These are phyloP conservation scores for Debaryomyces nepalensis DNA, from an alignment of 1,139 yeast genomes.

Conservation along the genomic window DNA sequence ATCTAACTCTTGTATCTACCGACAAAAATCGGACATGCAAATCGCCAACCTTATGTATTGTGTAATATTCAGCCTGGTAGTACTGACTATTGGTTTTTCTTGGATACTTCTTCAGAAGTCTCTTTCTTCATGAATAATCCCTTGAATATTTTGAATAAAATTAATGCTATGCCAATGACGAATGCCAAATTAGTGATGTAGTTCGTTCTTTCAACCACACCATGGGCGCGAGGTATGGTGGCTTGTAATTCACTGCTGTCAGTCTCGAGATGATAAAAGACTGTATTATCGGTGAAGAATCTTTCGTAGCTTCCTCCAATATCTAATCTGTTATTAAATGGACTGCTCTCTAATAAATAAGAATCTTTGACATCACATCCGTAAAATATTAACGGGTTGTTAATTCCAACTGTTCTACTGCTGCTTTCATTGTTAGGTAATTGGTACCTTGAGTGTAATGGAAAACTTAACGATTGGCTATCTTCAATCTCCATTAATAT, in stretches of 20 bases:
- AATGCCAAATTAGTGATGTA: slow-evolving; percentile 1
- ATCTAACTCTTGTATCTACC: too few relatives aligned
- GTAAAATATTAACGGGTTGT: slow-evolving; percentile 35
- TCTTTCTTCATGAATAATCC: background rate
- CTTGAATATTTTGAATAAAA: slow-evolving; percentile 5
- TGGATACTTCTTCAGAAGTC: background rate
- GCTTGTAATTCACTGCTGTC: slow-evolving; percentile 16
- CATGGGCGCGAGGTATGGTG: slow-evolving; percentile 23
- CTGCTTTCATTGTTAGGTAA: slow-evolving; percentile 26
- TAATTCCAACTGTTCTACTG: slow-evolving; percentile 16
- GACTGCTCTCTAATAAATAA: slow-evolving; percentile 36
- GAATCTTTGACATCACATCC: slow-evolving; percentile 40
- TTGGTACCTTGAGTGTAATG: slow-evolving; percentile 47
- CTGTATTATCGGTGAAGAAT: slow-evolving; percentile 47
- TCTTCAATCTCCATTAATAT: slow-evolving; percentile 31
- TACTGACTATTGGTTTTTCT: slow-evolving; percentile 5
- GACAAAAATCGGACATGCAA: too few relatives aligned
- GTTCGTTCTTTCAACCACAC: background rate
- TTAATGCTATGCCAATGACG: background rate
- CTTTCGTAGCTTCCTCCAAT: slow-evolving; percentile 44
- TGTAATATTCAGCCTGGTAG: too few relatives aligned
- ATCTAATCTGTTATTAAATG: slow-evolving; percentile 37
- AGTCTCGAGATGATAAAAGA: slow-evolving; percentile 39
- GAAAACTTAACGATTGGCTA: slow-evolving; percentile 19
- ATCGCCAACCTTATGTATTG: too few relatives aligned